Percentiles rank a stretch among this genome's conserved stretches.
Evolutionary conservation across 495 filamentous ascomycete genomes (phyloP).

Genomic region (Haplographium delicatum): DNA sequence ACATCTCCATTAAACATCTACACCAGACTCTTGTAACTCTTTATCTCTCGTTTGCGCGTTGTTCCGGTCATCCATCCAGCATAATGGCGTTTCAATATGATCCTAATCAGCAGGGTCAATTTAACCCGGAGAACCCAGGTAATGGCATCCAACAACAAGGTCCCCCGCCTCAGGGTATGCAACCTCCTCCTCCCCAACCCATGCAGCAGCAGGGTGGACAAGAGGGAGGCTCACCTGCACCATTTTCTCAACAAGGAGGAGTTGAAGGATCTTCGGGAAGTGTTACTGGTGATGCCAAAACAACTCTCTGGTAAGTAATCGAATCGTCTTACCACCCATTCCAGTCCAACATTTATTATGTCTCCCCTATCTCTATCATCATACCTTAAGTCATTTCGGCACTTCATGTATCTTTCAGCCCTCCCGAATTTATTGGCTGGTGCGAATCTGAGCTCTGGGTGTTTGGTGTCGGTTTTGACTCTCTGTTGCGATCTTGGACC

Average conservation of each 20-base stretch:
- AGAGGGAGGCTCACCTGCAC: conserved; percentile 34
- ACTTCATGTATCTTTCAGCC: too few relatives aligned
- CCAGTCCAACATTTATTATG: not conserved
- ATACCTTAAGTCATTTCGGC: too few relatives aligned
- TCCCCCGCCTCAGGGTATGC: conserved; percentile 11
- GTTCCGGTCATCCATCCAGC: not conserved
- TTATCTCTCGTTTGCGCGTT: not conserved
- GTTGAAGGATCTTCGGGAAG: conserved; percentile 38
- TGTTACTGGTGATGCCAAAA: conserved; percentile 61
- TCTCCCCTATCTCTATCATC: not conserved
- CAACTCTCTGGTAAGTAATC: conserved; percentile 70
- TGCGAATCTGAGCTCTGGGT: too few relatives aligned
- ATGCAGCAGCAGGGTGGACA: conserved; percentile 47
- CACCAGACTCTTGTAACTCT: not conserved
- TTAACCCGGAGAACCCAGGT: conserved; percentile 17
- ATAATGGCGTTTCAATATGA: conserved; percentile 23
- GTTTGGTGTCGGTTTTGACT: too few relatives aligned
- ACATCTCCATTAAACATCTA: not conserved
- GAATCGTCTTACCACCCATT: not conserved
- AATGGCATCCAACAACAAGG: conserved; percentile 16
- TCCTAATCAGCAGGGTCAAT: conserved; percentile 22
- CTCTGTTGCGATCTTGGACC: too few relatives aligned
- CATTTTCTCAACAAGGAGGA: conserved; percentile 26
- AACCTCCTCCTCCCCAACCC: conserved; percentile 56
- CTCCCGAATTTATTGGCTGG: too few relatives aligned